These are phyloP conservation scores for Xylariomycetidae sp. DNA, from an alignment of 2,329 filamentous ascomycete genomes.

Conservation along the genomic window DNA sequence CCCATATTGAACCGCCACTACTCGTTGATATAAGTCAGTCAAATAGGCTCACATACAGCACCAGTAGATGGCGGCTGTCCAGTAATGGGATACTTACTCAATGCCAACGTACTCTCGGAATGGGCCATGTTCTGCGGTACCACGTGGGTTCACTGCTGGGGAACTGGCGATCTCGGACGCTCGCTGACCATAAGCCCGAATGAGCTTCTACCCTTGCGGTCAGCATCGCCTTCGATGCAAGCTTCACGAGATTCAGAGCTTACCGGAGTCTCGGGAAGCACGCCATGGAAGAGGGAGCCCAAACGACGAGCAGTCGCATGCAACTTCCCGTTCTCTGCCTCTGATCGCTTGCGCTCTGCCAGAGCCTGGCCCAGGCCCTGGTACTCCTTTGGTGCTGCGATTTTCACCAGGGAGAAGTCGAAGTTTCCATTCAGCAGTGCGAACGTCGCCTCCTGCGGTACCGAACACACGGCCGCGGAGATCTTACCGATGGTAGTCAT, in stretches of 20 bases:
- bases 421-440: conserved; percentile 11
- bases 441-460: conserved; percentile 7
- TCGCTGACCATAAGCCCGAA: conserved; percentile 5
- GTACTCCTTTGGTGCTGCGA: conserved; percentile 7
- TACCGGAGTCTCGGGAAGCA: conserved; percentile 5
- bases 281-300: conserved; percentile 5
- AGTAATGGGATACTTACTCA: too few species aligned
- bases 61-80: too few species aligned
- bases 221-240: not conserved
- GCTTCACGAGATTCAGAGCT: not conserved
- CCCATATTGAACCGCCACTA: conserved; percentile 30
- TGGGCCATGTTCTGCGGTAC: conserved; percentile 3
- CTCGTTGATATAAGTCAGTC: too few species aligned
- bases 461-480: conserved; percentile 2
- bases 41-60: too few species aligned
- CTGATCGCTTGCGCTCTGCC: not conserved
- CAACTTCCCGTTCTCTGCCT: conserved; percentile 5
- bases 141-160: conserved; percentile 1
- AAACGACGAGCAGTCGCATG: conserved; percentile 7
- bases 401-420: conserved; percentile 8
- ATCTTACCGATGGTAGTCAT: conserved; percentile 9
- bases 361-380: conserved; percentile 3
- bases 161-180: conserved; percentile 6
- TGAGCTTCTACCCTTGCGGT: conserved; percentile 3
- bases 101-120: conserved; percentile 16